These are phyloP conservation scores for Tieghemostelium lacteum DNA, from an alignment of 78 protist genomes.

Conservation along the genomic window DNA sequence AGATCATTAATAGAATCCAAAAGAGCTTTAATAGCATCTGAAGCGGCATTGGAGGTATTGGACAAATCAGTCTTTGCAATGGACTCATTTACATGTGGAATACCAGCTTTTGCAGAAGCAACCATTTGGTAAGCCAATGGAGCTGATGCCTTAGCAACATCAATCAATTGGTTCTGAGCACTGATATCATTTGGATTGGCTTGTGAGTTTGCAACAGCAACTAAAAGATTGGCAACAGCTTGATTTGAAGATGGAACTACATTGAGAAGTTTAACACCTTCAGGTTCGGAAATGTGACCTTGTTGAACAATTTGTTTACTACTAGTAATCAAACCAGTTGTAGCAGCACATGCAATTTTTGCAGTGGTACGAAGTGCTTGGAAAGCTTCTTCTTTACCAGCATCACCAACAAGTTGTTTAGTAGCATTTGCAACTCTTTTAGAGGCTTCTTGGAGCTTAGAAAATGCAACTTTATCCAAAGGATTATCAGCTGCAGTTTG, in stretches of 20 bases:
- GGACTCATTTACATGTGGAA: constrained; percentile 64
- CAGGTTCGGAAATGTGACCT: constrained; percentile 36
- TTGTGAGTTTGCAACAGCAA: constrained; percentile 28
- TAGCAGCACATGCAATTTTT: constrained; percentile 75
- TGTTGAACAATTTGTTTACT: constrained; percentile 12
- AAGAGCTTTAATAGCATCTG: constrained; percentile 78
- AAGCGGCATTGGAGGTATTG: constrained; percentile 30
- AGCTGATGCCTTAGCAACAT: constrained; percentile 35
- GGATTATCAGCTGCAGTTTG: constrained; percentile 75
- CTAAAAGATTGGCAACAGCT: constrained; percentile 19
- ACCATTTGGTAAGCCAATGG: constrained; percentile 60
- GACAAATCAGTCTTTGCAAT: constrained; percentile 31
- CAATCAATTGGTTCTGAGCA: constrained; percentile 71
- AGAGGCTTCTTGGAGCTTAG: constrained; percentile 66
- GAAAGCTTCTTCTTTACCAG: constrained; percentile 77
- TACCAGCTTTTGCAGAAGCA: constrained; percentile 57
- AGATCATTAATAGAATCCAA: constrained; percentile 52
- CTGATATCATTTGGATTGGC: constrained; percentile 61
- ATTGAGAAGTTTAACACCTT: background rate
- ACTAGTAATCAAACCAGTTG: constrained; percentile 68
- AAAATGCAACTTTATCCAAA: constrained; percentile 40
- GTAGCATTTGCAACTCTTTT: constrained; percentile 78
- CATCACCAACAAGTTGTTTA: constrained; percentile 80
- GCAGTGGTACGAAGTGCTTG: constrained; percentile 76
- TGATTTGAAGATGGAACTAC: constrained; percentile 6